Conservation (phyloP, 306 rosid species). For the Acacia crassicarpa region DNA sequence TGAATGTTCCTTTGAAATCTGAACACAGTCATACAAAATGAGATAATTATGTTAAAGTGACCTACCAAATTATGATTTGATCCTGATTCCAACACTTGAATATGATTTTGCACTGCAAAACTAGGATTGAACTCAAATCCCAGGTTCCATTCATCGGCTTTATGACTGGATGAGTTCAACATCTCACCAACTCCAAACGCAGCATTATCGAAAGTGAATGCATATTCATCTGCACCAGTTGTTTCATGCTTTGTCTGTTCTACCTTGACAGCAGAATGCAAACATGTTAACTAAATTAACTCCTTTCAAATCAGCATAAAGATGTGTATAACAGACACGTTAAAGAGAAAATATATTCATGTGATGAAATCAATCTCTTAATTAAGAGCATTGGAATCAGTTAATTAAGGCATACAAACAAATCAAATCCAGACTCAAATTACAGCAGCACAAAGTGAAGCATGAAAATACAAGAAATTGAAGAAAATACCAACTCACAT, state of each 20-base stretch:
- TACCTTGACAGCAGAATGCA: conserved; percentile 45
- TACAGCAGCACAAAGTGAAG: not conserved
- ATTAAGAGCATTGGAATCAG: not conserved
- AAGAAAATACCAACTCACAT: conserved; percentile 42
- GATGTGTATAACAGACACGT: not conserved
- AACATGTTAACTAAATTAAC: conserved; percentile 21
- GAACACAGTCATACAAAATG: conserved; percentile 16
- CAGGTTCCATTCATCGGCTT: conserved; percentile 45
- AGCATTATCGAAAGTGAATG: conserved; percentile 36
- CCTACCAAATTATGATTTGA: conserved; percentile 54
- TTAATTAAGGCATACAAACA: conserved; percentile 11
- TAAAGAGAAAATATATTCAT: not conserved
- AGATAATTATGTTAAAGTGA: conserved; percentile 28
- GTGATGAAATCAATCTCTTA: conserved; percentile 21
- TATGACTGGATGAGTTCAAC: conserved; percentile 38
- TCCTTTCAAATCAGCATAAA: not conserved
- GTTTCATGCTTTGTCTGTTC: conserved; percentile 40
- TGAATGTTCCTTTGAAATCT: conserved; percentile 12
- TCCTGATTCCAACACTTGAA: conserved; percentile 38
- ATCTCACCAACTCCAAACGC: conserved; percentile 34
- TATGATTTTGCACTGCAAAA: conserved; percentile 31
- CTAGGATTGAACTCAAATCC: conserved; percentile 54
- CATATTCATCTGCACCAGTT: conserved; percentile 20
- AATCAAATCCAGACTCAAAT: conserved; percentile 14
- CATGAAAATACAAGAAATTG: conserved; percentile 12